Evolutionary conservation across 768 basidiomycete genomes (phyloP), one percentile per base, ranked within the genome.

Genomic region (Hemileccinum impolitum): DNA sequence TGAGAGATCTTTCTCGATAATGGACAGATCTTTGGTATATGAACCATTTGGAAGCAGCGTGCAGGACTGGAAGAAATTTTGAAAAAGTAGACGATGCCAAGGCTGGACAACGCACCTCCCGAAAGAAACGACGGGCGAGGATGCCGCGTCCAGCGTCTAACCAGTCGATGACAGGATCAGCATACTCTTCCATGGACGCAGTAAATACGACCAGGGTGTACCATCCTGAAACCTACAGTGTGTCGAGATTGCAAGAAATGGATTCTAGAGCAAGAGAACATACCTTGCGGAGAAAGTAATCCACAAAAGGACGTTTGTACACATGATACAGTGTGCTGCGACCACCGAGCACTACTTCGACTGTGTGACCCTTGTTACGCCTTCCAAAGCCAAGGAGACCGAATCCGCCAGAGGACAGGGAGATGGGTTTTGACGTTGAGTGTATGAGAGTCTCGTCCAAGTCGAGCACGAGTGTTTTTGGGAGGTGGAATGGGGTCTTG

Each of bases 151-250:
- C 92, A 47, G 87, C 92, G 64, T 99, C 96, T 46, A 99, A 73
- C 96, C 96, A 99, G 70, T 99, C 96, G 57, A 99, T 99, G 25
- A 99, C 94, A 0, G 96, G 96, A 73, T 99, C 96, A 53, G 96
- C 96, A 67, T 99, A 99, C 70, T 99, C 96, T 63, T 94, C 89
- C 90, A 99, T 92, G 9, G 95, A 97, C 7, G 96, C 96, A 28
- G 96, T 99, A 71, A 95, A 99, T 55, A 99, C 93, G 45, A 99
- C 94, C 51, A 99, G 80, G 1, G 94, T 98, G 71, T 99, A 99
- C 96, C 96, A 99, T 21, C 85, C 78, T 26, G 96, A 94, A 35
- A 97, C 95, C 94, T 98, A 59, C n/a, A 37, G 50, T 26, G 40
- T 19, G 43, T 63, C 40, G 53, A 45, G 28, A 43, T 38, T 19